These are phyloP conservation scores for Eucalyptus urophylla DNA, from an alignment of 345 rosid species.

Conservation along the genomic window DNA sequence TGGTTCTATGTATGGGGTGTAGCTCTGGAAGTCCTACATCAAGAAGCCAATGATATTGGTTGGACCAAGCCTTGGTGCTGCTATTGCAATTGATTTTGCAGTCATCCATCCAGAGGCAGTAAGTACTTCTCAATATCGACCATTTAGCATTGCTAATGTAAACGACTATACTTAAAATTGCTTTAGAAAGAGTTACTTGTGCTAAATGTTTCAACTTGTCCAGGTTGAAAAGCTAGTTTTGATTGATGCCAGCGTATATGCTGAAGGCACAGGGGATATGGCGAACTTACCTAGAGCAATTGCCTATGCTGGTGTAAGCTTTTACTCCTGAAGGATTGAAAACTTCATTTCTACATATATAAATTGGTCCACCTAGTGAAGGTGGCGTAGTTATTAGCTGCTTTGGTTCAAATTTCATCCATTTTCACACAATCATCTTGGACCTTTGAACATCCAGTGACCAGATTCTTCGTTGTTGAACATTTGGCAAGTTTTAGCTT, in stretches of 20 bases:
- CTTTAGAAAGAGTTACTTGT: not conserved
- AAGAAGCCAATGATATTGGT: conserved; percentile 71
- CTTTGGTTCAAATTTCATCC: not conserved
- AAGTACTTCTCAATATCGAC: not conserved
- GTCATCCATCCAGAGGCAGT: conserved; percentile 81
- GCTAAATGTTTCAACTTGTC: not conserved
- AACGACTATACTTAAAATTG: not conserved
- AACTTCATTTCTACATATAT: not conserved
- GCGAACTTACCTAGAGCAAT: conserved; percentile 55
- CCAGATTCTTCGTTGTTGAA: not conserved
- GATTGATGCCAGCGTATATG: conserved; percentile 82
- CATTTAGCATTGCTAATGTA: not conserved
- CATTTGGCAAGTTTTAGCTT: not conserved
- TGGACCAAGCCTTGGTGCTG: conserved; percentile 97
- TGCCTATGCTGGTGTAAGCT: conserved; percentile 82
- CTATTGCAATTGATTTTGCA: conserved; percentile 80
- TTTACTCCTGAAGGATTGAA: not conserved
- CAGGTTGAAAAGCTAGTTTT: conserved; percentile 75
- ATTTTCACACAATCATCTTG: not conserved
- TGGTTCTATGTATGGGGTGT: not conserved
- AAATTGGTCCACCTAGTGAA: not conserved
- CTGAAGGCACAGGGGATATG: conserved; percentile 85
- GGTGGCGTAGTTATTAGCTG: not conserved
- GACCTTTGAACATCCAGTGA: not conserved
- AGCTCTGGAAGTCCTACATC: conserved; percentile 86